Percentiles rank a stretch among this genome's conserved stretches.
Evolutionary conservation across 2,329 filamentous ascomycete genomes (phyloP).

Genomic region (Mollisia scopiformis): DNA sequence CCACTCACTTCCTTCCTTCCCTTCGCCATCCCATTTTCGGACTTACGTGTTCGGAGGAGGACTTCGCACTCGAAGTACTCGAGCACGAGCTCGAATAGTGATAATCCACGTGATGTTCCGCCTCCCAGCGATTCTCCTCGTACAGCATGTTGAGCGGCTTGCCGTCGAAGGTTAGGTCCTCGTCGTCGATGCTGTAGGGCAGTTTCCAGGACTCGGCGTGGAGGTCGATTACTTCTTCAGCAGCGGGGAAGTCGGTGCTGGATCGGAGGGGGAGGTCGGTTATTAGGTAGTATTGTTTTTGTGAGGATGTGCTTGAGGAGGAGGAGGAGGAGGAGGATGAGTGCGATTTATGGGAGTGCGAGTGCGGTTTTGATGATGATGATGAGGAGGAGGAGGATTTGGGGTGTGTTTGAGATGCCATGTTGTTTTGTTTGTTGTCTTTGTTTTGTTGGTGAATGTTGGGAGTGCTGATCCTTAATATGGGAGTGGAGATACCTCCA

Average conservation of each 20-base stretch:
- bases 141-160: slow-evolving; percentile 35
- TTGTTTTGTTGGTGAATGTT: not conserved
- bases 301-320: not conserved
- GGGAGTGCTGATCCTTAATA: not conserved
- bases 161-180: slow-evolving; percentile 34
- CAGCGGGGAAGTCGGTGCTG: not conserved
- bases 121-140: slow-evolving; percentile 31
- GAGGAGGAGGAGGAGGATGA: not conserved
- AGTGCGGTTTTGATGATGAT: not conserved
- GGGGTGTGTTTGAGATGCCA: not conserved
- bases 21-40: not conserved
- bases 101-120: slow-evolving; percentile 20
- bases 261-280: slow-evolving; percentile 9
- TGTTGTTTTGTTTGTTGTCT: not conserved
- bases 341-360: not conserved
- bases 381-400: not conserved
- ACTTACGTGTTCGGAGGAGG: slow-evolving; percentile 11
- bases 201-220: slow-evolving; percentile 28
- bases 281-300: slow-evolving; percentile 23
- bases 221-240: slow-evolving; percentile 22
- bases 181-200: slow-evolving; percentile 33
- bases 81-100: not conserved
- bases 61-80: not conserved
- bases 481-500: not conserved
- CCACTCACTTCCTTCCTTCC: not conserved